These are phyloP conservation scores for Trypanosomatidae sp. DNA, from an alignment of 208 protist genomes.

Conservation along the genomic window DNA sequence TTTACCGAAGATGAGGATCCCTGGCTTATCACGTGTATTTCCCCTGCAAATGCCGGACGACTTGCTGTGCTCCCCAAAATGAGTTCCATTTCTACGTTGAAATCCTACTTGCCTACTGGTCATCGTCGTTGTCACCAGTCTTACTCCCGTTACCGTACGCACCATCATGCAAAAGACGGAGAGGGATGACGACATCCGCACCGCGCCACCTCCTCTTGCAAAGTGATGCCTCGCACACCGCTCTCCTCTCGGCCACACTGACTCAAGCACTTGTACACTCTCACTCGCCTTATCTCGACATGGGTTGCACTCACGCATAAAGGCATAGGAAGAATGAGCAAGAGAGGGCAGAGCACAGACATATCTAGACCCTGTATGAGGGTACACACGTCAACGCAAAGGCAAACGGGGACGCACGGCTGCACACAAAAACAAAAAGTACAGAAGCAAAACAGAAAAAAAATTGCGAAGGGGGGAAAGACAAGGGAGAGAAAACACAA, in stretches of 20 bases:
- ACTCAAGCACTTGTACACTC: not conserved
- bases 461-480: not conserved
- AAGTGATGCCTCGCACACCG: not conserved
- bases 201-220: not conserved
- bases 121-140: not conserved
- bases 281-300: not conserved
- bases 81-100: not conserved
- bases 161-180: not conserved
- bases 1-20: not conserved
- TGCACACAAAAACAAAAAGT: not conserved
- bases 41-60: not conserved
- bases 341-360: not conserved
- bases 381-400: not conserved
- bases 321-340: not conserved
- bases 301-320: not conserved
- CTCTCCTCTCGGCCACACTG: not conserved
- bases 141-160: not conserved
- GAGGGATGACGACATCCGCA: not conserved
- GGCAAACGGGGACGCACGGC: not conserved
- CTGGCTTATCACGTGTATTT: not conserved
- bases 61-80: not conserved
- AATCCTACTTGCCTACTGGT: too few relatives aligned
- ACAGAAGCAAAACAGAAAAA: not conserved
- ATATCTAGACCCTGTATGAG: not conserved
- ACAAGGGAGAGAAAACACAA: not conserved